These are phyloP conservation scores for Yamadazyma endophytica DNA, from an alignment of 805 yeast species.

Conservation along the genomic window DNA sequence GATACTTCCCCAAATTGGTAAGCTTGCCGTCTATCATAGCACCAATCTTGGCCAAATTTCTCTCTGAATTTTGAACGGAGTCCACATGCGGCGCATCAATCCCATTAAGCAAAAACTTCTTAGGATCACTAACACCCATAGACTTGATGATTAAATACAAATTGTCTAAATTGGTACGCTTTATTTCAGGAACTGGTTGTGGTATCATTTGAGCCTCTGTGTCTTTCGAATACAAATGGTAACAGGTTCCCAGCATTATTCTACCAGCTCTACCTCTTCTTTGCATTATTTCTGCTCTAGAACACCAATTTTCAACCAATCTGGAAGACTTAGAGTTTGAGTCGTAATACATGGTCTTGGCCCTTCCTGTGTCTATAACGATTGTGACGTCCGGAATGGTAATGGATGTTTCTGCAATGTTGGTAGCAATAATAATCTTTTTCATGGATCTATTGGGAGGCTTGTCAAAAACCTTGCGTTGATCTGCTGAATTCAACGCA, in stretches of 20 bases:
- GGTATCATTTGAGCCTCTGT: conserved; percentile 54
- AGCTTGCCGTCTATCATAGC: conserved; percentile 51
- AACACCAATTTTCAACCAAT: conserved; percentile 79
- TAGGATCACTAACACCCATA: conserved; percentile 78
- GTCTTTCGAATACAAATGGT: conserved; percentile 67
- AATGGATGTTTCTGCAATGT: conserved; percentile 95
- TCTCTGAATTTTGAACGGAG: conserved; percentile 49
- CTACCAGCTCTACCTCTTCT: conserved; percentile 99
- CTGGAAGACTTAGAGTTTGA: conserved; percentile 62
- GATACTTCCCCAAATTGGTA: conserved; percentile 74
- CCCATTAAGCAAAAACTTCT: conserved; percentile 65
- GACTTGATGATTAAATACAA: conserved; percentile 80
- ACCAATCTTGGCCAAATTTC: conserved; percentile 63
- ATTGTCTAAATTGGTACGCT: conserved; percentile 77
- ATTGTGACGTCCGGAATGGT: conserved; percentile 94
- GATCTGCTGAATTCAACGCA: conserved; percentile 78
- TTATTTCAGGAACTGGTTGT: conserved; percentile 86
- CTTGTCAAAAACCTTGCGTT: conserved; percentile 62
- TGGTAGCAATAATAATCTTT: conserved; percentile 85
- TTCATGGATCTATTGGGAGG: conserved; percentile 54
- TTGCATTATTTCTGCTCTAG: conserved; percentile 84
- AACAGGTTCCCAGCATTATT: conserved; percentile 78
- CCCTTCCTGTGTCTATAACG: conserved; percentile 84
- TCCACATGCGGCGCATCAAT: conserved; percentile 71
- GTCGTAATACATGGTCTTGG: conserved; percentile 73